Conservation (phyloP, 2,329 filamentous ascomycete species). For the Cladosporium sp. region DNA sequence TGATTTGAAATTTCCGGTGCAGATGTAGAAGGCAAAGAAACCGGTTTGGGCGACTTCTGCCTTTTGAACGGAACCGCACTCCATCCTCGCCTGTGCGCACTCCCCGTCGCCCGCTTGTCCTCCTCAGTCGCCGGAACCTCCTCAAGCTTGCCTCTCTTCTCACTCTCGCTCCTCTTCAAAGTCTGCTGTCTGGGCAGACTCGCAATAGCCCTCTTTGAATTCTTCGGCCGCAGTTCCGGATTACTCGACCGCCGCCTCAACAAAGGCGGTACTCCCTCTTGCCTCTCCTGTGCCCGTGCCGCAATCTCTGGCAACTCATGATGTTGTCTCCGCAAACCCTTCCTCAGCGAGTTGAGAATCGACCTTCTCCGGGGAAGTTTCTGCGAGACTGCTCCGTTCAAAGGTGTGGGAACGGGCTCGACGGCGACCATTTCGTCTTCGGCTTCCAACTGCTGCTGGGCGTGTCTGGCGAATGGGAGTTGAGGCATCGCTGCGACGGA, state of each 20-base stretch:
- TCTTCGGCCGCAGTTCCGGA: slow-evolving; percentile 9
- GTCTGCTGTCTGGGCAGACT: slow-evolving; percentile 73
- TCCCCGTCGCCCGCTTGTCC: slow-evolving; percentile 69
- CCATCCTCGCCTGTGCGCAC: slow-evolving; percentile 46
- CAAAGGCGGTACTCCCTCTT: slow-evolving; percentile 4
- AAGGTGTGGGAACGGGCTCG: slow-evolving; percentile 1
- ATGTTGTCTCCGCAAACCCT: slow-evolving; percentile 7
- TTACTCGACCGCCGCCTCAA: slow-evolving; percentile 9
- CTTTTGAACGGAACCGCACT: slow-evolving; percentile 39
- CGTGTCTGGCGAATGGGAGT: slow-evolving; percentile 14
- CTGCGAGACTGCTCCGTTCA: not conserved
- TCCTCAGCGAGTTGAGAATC: slow-evolving; percentile 6
- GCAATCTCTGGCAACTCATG: slow-evolving; percentile 3
- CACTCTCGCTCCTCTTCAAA: slow-evolving; percentile 76
- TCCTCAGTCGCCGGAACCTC: slow-evolving; percentile 59
- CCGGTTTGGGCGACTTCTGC: slow-evolving; percentile 37
- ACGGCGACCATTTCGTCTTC: slow-evolving; percentile 11
- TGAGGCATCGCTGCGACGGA: slow-evolving; percentile 11
- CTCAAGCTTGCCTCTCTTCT: slow-evolving; percentile 61
- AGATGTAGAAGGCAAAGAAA: slow-evolving; percentile 36
- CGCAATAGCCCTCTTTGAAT: slow-evolving; percentile 62
- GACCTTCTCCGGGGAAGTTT: slow-evolving; percentile 7
- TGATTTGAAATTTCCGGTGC: slow-evolving; percentile 31
- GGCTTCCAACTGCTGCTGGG: slow-evolving; percentile 4
- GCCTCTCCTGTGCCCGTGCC: not conserved